A percentile compares a stretch with the other conserved stretches of the same genome.
phyloP scores from a whole-genome alignment of 2,329 filamentous ascomycete genomes.

The Arthrobotrys conoides region DNA sequence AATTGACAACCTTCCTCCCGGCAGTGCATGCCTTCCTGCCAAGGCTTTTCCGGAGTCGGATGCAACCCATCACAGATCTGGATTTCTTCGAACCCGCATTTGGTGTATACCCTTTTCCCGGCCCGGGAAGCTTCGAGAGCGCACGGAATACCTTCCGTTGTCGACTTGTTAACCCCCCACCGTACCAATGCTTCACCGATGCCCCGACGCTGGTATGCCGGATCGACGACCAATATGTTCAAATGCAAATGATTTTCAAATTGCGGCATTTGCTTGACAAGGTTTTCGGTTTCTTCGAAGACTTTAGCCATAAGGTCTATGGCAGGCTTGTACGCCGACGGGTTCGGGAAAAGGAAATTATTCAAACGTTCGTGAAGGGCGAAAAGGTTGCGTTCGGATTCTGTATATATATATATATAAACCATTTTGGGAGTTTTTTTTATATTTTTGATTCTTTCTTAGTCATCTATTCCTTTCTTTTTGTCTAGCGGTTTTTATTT shows the following conservation, averaged over 20 bases:
- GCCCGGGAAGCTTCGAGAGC: conserved; percentile 47
- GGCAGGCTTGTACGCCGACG: conserved; percentile 38
- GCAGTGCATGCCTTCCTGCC: conserved; percentile 56
- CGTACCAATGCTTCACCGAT: conserved; percentile 43
- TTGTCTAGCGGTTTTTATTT: not conserved
- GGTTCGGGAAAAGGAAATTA: conserved; percentile 39
- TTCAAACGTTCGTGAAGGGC: conserved; percentile 29
- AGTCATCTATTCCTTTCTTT: conserved; percentile 25
- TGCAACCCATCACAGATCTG: conserved; percentile 35
- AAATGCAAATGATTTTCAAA: conserved; percentile 52
- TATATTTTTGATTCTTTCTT: no score
- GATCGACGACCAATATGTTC: conserved; percentile 53
- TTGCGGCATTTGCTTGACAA: conserved; percentile 10
- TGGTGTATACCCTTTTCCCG: conserved; percentile 49
- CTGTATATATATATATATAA: conserved; percentile 51
- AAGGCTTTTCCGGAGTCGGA: conserved; percentile 23
- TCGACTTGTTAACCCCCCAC: conserved; percentile 50
- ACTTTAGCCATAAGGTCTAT: conserved; percentile 48
- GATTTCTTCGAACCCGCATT: conserved; percentile 50
- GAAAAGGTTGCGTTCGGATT: conserved; percentile 53
- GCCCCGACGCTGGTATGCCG: conserved; percentile 48
- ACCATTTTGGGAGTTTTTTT: conserved; percentile 7
- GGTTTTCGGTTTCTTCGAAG: conserved; percentile 30
- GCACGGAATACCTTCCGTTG: conserved; percentile 30
- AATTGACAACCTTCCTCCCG: conserved; percentile 42